Percentiles rank a stretch among this genome's conserved stretches.
These are phyloP conservation scores for Pichia nakasei DNA, from an alignment of 805 yeast species.

Conservation along the genomic window DNA sequence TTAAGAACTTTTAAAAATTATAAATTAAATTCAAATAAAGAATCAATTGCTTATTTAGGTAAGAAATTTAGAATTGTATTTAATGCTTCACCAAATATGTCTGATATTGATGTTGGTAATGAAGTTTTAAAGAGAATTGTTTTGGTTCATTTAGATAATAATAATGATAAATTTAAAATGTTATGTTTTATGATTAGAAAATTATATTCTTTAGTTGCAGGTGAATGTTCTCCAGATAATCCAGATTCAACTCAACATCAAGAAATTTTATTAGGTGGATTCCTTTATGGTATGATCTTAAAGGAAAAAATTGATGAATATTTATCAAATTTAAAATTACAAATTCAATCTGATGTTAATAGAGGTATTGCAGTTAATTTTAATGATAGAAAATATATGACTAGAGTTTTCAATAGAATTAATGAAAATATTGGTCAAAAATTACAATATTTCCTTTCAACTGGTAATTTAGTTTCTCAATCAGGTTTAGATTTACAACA, in stretches of 20 bases:
- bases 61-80: constrained; percentile 92
- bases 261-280: constrained; percentile 91
- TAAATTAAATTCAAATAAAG: constrained; percentile 67
- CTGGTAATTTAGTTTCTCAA: constrained; percentile 95
- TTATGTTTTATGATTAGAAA: constrained; percentile 92
- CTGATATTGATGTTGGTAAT: constrained; percentile 86
- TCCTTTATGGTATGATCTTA: constrained; percentile 91
- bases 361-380: constrained; percentile 79
- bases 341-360: constrained; percentile 69
- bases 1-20: constrained; percentile 82
- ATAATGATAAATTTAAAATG: constrained; percentile 77
- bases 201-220: constrained; percentile 88
- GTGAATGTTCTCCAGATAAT: constrained; percentile 93
- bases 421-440: constrained; percentile 94
- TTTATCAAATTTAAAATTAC: constrained; percentile 60
- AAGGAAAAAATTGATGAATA: constrained; percentile 96
- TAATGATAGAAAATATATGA: constrained; percentile 73
- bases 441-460: constrained; percentile 86
- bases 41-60: constrained; percentile 90
- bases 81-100: constrained; percentile 77
- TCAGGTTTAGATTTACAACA: constrained; percentile 97
- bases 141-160: constrained; percentile 71
- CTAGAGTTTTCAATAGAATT: constrained; percentile 65
- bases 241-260: constrained; percentile 99
- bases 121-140: constrained; percentile 78